Conservation (phyloP, 208 protist genomes). For the Porcisia deanei region DNA sequence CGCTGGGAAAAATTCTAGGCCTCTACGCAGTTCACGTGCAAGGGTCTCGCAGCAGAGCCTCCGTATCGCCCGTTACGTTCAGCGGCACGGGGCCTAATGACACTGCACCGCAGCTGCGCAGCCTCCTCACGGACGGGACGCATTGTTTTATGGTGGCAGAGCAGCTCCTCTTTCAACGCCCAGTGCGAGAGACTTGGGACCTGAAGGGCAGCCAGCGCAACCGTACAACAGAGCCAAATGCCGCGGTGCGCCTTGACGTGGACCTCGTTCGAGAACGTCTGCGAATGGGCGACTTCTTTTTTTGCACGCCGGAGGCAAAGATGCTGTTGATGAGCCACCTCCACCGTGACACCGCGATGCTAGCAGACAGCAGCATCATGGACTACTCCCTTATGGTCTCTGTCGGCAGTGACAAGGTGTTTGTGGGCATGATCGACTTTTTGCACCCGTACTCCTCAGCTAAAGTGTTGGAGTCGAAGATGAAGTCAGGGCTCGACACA, state of each 20-base stretch:
- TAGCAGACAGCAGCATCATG: constrained; percentile 61
- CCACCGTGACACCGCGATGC: constrained; percentile 52
- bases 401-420: constrained; percentile 12
- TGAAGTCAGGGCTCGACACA: constrained; percentile 84
- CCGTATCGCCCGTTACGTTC: neutral
- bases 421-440: constrained; percentile 81
- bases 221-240: constrained; percentile 52
- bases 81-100: neutral
- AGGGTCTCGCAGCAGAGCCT: constrained; percentile 8
- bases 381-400: constrained; percentile 84
- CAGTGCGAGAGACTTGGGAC: constrained; percentile 48
- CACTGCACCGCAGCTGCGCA: constrained; percentile 7
- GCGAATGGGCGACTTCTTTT: constrained; percentile 60
- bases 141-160: constrained; percentile 74
- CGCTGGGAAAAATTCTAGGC: constrained; percentile 32
- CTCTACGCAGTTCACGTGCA: constrained; percentile 34
- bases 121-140: constrained; percentile 26
- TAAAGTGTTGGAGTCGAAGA: constrained; percentile 80
- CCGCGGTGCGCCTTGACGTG: constrained; percentile 67
- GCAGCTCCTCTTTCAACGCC: constrained; percentile 39
- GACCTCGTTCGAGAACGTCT: constrained; percentile 57
- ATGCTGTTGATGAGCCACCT: constrained; percentile 56
- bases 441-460: constrained; percentile 81
- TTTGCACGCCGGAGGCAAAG: constrained; percentile 50
- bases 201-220: constrained; percentile 89